These are phyloP conservation scores for Salix koriyanagi DNA, from an alignment of 345 rosid genomes.

Conservation along the genomic window DNA sequence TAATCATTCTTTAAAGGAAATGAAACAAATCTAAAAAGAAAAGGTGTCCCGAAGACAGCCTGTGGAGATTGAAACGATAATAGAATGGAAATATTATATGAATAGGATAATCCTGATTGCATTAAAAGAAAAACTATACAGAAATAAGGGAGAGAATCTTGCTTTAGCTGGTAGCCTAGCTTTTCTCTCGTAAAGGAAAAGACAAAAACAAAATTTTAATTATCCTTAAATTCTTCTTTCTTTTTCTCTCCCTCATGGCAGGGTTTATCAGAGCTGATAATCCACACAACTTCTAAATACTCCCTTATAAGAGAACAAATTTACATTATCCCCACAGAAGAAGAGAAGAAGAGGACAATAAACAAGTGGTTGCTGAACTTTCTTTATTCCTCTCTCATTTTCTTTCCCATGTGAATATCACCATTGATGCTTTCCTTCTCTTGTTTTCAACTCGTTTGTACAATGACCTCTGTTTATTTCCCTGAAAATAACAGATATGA, in stretches of 20 bases:
- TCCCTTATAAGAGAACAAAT: constrained; percentile 22
- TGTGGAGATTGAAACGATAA: background rate
- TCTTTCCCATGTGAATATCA: constrained; percentile 31
- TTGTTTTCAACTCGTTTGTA: background rate
- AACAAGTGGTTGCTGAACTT: constrained; percentile 26
- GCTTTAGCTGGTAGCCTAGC: constrained; percentile 4
- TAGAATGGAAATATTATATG: background rate
- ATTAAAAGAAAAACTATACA: constrained; percentile 26
- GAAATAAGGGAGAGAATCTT: constrained; percentile 29
- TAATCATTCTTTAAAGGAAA: background rate
- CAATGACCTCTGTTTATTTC: constrained; percentile 26
- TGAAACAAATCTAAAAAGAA: background rate
- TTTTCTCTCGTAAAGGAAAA: constrained; percentile 21
- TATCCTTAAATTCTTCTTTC: background rate
- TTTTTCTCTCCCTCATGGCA: background rate
- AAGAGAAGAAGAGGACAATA: constrained; percentile 27
- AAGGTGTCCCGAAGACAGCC: background rate
- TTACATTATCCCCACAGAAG: constrained; percentile 31
- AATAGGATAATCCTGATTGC: constrained; percentile 9
- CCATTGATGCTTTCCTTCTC: constrained; percentile 11
- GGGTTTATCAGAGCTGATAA: constrained; percentile 18
- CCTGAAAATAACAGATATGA: constrained; percentile 26
- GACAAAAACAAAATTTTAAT: constrained; percentile 20
- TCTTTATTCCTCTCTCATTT: constrained; percentile 23
- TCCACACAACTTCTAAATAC: constrained; percentile 5